Base-by-base conservation (phyloP, 2,329 filamentous ascomycete species). In the Verticillium tricorpus region DNA sequence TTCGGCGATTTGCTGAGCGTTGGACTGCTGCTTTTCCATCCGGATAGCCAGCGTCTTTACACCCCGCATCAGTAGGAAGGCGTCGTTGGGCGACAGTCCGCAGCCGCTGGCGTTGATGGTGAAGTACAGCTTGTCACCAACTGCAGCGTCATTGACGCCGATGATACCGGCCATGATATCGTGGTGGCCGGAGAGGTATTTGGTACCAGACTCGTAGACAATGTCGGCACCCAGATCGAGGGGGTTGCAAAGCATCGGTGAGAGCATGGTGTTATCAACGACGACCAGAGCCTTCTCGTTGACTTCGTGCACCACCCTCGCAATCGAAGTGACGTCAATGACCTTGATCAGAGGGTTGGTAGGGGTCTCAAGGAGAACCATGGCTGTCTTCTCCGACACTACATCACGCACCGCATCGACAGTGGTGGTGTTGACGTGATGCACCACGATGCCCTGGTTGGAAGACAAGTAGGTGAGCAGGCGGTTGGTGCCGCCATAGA, bases 271-370 rank as follows among this genome's bases (percentile, higher is more conserved):
- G 80, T 99, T 99, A 78, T 99, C 95, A 31, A 98, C 95, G 2
- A 93, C 88, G 17, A 99, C 93, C 50, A 98, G 80, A 31, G 92
- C 90, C 65, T 85, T 86, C 8, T 89, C 81, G 75, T 95, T 97
- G 58, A 85, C 85, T 40, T 89, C 86, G 74, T 98, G 95, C 0
- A 90, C 86, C 22, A 89, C 79, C 45, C 83, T 82, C 15, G 95
- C 87, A 68, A 99, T 96, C 25, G 87, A 82, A 4, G 89, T 84
- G 63, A 99, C 90, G 74, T 99, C 95, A 70, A 96, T 93, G 68
- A 99, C 93, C 80, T 99, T 99, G 82, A 99, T 98, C 57, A 99
- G 80, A 6, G 95, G 96, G 77, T 99, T 99, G 32, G 95, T 99
- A 2, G 96, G 95, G 0, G 93, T 97, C 77, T 99, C 95, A 28